phyloP scores from a whole-genome alignment of 495 filamentous ascomycete species.

The Penicillium bovifimosum region DNA sequence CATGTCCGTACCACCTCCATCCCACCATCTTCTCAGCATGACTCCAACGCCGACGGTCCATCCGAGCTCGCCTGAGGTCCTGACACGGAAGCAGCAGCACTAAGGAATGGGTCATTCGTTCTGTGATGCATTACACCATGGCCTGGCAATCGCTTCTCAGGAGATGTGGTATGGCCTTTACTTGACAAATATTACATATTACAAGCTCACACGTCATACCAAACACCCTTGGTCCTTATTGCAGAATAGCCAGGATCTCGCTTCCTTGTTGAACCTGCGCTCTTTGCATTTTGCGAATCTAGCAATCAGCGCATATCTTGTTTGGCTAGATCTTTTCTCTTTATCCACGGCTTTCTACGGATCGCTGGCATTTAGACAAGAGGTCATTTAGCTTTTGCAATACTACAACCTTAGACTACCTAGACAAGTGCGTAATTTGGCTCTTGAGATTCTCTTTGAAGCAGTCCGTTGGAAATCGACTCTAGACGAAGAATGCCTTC shows the following conservation, averaged over 20 bases:
- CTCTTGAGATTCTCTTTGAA: too few species aligned
- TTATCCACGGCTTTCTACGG: neutral
- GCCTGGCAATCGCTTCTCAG: neutral
- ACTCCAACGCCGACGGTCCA: conserved; percentile 22
- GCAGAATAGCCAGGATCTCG: neutral
- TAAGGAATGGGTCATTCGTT: neutral
- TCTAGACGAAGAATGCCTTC: too few species aligned
- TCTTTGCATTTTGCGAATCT: neutral
- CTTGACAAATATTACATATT: neutral
- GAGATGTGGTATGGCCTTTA: neutral
- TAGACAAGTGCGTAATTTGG: too few species aligned
- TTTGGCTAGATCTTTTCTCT: neutral
- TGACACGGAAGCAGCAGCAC: conserved; percentile 12
- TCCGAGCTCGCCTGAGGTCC: conserved; percentile 17
- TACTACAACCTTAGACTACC: neutral
- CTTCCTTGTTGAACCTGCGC: too few species aligned
- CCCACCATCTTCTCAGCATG: conserved; percentile 29
- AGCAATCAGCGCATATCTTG: neutral
- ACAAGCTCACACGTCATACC: neutral
- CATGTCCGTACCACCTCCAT: conserved; percentile 27
- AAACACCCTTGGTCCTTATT: too few species aligned
- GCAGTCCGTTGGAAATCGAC: too few species aligned
- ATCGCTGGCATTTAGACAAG: neutral
- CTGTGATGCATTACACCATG: neutral
- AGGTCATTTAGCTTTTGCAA: neutral